These are phyloP conservation scores for Aspergillus chevalieri DNA, from an alignment of 2,329 filamentous ascomycete species.

Conservation along the genomic window DNA sequence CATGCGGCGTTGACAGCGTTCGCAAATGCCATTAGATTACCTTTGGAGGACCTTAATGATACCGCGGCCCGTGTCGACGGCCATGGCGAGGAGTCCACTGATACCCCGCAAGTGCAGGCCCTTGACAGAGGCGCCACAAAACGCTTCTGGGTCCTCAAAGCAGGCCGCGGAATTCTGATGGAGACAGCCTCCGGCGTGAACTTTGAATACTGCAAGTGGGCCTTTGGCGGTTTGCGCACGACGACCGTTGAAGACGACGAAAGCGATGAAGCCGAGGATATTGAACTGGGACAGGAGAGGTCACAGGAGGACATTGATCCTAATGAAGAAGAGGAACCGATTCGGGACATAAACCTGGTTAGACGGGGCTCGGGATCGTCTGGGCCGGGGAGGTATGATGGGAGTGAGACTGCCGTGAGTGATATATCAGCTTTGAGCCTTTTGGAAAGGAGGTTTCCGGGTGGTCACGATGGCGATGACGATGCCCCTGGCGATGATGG, in stretches of 20 bases:
- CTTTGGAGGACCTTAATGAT: constrained; percentile 46
- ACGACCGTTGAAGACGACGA: constrained; percentile 32
- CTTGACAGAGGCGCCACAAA: constrained; percentile 29
- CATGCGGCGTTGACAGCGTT: constrained; percentile 53
- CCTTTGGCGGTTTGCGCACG: constrained; percentile 55
- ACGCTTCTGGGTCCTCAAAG: constrained; percentile 54
- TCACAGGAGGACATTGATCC: constrained; percentile 45
- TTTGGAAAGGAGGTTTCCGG: constrained; percentile 8
- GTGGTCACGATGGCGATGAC: constrained; percentile 15
- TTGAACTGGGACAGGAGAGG: constrained; percentile 38
- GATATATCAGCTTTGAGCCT: neutral
- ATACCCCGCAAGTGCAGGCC: constrained; percentile 21
- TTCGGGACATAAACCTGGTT: constrained; percentile 31
- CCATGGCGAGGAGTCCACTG: constrained; percentile 10
- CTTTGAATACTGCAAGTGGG: constrained; percentile 53
- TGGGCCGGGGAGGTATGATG: constrained; percentile 8
- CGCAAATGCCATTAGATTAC: constrained; percentile 46
- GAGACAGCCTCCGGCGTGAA: constrained; percentile 51
- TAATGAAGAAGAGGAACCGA: constrained; percentile 40
- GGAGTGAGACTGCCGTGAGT: constrained; percentile 5
- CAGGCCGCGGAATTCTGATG: constrained; percentile 55
- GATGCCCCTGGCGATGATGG: constrained; percentile 2
- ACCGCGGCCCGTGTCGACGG: constrained; percentile 26
- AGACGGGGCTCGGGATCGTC: neutral
- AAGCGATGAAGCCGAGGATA: constrained; percentile 28